Conservation (phyloP, 495 filamentous ascomycete genomes). For the Xylaria venustula region DNA sequence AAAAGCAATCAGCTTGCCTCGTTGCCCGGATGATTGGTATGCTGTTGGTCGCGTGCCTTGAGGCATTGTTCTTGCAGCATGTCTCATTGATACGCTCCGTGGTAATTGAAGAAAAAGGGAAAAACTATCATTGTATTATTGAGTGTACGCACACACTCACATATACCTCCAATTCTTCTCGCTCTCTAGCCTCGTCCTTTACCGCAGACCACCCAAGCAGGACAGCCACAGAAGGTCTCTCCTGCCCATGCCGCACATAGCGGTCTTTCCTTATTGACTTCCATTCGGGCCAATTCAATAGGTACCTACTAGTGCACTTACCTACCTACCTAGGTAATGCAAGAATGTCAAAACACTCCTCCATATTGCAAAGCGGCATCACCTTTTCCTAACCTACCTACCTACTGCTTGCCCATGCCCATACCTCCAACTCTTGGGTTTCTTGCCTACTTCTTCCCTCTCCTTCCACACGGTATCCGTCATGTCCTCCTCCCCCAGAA, state of each 20-base stretch:
- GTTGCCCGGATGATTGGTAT: neutral
- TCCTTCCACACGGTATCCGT: neutral
- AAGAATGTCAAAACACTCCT: no score
- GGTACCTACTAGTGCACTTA: no score
- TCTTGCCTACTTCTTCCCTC: neutral
- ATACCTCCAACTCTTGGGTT: neutral
- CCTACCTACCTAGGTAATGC: no score
- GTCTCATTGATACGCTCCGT: neutral
- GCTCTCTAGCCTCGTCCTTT: neutral
- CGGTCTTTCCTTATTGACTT: neutral
- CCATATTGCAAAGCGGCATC: no score
- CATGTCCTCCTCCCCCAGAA: constrained; percentile 2
- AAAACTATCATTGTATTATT: no score
- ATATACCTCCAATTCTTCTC: neutral
- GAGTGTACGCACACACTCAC: neutral
- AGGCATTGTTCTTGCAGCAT: no score
- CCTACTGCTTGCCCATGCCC: no score
- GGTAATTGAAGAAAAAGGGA: neutral
- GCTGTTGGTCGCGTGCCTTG: no score
- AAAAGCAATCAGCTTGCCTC: neutral
- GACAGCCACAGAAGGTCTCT: neutral
- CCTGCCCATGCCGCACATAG: neutral
- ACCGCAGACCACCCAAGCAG: neutral
- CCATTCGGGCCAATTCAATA: neutral
- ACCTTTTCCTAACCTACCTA: no score